Percentiles rank a stretch among this genome's conserved stretches.
phyloP scores from a whole-genome alignment of 352 stramenopile species.

The Halophytophthora polymorphica region DNA sequence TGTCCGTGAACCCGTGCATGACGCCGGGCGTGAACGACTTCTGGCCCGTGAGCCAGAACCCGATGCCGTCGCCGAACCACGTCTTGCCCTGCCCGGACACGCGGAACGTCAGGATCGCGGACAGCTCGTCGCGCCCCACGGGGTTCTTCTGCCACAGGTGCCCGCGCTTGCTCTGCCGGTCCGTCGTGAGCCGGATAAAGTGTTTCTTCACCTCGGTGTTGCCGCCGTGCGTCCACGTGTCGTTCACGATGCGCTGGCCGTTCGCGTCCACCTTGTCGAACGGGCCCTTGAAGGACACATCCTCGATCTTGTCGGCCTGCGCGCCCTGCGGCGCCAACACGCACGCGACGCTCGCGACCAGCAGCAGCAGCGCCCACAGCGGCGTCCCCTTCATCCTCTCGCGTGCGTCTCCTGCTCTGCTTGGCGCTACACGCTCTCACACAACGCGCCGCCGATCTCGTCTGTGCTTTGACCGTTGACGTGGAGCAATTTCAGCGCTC shows the following conservation, averaged over 20 bases:
- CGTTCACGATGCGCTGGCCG: constrained; percentile 65
- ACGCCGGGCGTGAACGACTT: constrained; percentile 47
- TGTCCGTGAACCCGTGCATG: constrained; percentile 78
- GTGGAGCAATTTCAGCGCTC: constrained; percentile 20
- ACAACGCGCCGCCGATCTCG: too few relatives aligned
- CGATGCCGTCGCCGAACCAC: constrained; percentile 86
- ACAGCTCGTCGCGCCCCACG: constrained; percentile 53
- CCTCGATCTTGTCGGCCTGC: constrained; percentile 43
- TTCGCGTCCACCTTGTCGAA: constrained; percentile 68
- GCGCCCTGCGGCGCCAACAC: constrained; percentile 4
- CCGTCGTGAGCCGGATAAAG: constrained; percentile 86
- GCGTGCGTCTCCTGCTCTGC: too few relatives aligned
- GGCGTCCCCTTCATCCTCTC: too few relatives aligned
- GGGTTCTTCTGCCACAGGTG: constrained; percentile 72
- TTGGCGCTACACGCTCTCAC: too few relatives aligned
- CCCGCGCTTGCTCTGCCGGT: constrained; percentile 82
- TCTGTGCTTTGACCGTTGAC: constrained; percentile 27
- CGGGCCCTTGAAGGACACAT: constrained; percentile 72
- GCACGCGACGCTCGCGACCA: constrained; percentile 22
- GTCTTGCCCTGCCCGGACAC: constrained; percentile 77
- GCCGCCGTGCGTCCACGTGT: constrained; percentile 72
- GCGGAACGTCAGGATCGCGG: constrained; percentile 74
- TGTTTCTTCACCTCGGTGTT: constrained; percentile 79
- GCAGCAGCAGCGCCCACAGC: constrained; percentile 38
- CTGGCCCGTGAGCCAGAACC: constrained; percentile 75